phyloP scores from a whole-genome alignment of 208 protist species.

The Crithidia bombi region DNA sequence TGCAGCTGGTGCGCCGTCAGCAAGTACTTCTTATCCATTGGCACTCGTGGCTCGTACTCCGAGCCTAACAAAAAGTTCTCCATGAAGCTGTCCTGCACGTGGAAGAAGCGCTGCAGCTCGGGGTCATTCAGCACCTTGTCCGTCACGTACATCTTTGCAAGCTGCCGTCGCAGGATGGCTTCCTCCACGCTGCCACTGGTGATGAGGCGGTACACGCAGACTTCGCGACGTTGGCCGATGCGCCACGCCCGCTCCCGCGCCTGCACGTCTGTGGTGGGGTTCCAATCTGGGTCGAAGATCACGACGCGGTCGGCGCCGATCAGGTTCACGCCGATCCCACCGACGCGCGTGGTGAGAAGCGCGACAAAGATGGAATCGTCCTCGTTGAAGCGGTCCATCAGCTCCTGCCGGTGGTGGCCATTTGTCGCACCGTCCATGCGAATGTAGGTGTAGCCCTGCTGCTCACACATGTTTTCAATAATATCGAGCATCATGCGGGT shows the following conservation, averaged over 20 bases:
- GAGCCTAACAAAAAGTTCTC: constrained; percentile 91
- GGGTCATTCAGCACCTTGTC: constrained; percentile 97
- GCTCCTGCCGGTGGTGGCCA: constrained; percentile 66
- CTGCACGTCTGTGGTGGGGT: constrained; percentile 91
- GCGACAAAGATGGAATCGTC: constrained; percentile 93
- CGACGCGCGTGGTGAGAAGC: constrained; percentile 97
- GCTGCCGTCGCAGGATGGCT: constrained; percentile 97
- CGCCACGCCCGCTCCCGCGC: constrained; percentile 95
- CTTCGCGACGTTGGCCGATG: constrained; percentile 96
- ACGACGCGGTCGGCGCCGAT: constrained; percentile 98
- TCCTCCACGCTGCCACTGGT: constrained; percentile 99
- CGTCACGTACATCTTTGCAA: constrained; percentile 94
- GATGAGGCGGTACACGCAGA: constrained; percentile 98
- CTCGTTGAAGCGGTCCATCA: constrained; percentile 97
- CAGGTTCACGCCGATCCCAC: constrained; percentile 98
- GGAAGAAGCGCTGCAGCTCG: constrained; percentile 94
- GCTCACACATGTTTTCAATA: constrained; percentile 92
- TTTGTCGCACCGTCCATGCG: constrained; percentile 96
- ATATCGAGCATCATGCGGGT: constrained; percentile 98
- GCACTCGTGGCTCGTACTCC: constrained; percentile 76
- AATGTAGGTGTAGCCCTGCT: constrained; percentile 84
- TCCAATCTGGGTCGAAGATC: constrained; percentile 99
- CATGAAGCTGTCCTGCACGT: constrained; percentile 81
- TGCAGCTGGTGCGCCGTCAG: constrained; percentile 46
- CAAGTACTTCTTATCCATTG: constrained; percentile 60